Evolutionary conservation across 345 rosid genomes (phyloP).

Genomic region (Triadica sebifera): DNA sequence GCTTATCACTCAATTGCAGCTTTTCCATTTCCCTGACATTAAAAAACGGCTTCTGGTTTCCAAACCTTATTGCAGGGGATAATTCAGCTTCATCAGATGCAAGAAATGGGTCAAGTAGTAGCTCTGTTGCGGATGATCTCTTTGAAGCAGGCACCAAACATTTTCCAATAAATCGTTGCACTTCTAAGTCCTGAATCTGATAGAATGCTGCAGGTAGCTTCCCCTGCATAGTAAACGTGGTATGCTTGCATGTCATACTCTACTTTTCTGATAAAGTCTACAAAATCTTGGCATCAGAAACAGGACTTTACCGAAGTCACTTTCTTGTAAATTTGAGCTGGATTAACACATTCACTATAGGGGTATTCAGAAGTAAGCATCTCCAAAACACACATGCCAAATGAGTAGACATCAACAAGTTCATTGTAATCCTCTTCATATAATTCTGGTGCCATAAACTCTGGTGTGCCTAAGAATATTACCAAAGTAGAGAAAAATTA

Average conservation of each 20-base stretch:
- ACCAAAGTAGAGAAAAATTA: background rate
- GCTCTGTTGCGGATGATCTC: conserved; percentile 64
- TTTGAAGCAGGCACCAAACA: conserved; percentile 62
- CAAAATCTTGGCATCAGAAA: background rate
- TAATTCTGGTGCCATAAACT: conserved; percentile 38
- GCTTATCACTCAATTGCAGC: conserved; percentile 47
- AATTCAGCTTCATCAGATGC: conserved; percentile 37
- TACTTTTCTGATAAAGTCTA: background rate
- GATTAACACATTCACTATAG: conserved; percentile 34
- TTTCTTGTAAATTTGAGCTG: conserved; percentile 43
- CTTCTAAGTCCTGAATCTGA: conserved; percentile 57
- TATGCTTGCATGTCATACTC: background rate
- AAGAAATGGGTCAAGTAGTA: conserved; percentile 64
- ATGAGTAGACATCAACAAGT: conserved; percentile 36
- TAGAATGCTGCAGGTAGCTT: conserved; percentile 68
- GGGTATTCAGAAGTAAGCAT: conserved; percentile 35
- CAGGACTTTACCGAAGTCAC: conserved; percentile 28
- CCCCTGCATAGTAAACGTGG: conserved; percentile 45
- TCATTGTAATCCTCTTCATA: conserved; percentile 38
- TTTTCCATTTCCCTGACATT: conserved; percentile 49
- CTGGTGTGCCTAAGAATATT: conserved; percentile 27
- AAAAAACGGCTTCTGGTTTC: conserved; percentile 51
- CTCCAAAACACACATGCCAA: conserved; percentile 38
- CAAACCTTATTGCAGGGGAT: conserved; percentile 23
- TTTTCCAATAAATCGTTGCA: conserved; percentile 60